These are phyloP conservation scores for Oryza glumipatula DNA, from an alignment of 176 grass and related monocot genomes.

Conservation along the genomic window DNA sequence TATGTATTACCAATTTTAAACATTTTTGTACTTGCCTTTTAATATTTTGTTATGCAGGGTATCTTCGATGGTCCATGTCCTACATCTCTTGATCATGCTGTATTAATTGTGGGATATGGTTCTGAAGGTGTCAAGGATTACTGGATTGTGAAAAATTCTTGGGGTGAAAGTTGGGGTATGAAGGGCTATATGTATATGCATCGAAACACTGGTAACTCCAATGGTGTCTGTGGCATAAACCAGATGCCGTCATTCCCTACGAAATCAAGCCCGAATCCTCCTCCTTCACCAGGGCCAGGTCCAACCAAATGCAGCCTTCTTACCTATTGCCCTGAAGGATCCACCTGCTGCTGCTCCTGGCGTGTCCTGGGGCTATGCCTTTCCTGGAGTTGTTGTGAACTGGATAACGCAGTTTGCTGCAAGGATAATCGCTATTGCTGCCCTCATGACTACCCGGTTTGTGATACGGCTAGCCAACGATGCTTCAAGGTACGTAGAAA, in stretches of 20 bases:
- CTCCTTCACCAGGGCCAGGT: conserved; percentile 76
- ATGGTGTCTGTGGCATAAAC: conserved; percentile 87
- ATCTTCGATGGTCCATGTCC: conserved; percentile 94
- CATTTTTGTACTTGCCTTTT: background rate
- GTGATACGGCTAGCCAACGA: conserved; percentile 49
- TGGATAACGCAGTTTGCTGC: conserved; percentile 84
- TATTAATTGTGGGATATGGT: conserved; percentile 92
- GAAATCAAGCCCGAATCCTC: conserved; percentile 82
- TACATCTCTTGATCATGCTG: conserved; percentile 90
- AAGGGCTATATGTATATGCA: conserved; percentile 83
- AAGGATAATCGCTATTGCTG: conserved; percentile 78
- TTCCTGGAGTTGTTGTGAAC: conserved; percentile 88
- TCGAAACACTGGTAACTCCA: conserved; percentile 57
- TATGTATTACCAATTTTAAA: background rate
- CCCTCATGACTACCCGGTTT: conserved; percentile 76
- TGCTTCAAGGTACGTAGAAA: conserved; percentile 60
- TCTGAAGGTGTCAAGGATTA: conserved; percentile 85
- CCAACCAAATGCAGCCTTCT: conserved; percentile 83
- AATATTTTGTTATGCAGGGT: conserved; percentile 61
- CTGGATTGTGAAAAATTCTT: conserved; percentile 97
- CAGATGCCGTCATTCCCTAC: conserved; percentile 86
- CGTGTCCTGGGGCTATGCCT: conserved; percentile 73
- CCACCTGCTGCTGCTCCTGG: conserved; percentile 87
- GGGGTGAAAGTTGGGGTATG: conserved; percentile 94
- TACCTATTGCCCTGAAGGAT: conserved; percentile 78